phyloP scores from a whole-genome alignment of 345 rosid genomes.

The Syzygium aqueum region DNA sequence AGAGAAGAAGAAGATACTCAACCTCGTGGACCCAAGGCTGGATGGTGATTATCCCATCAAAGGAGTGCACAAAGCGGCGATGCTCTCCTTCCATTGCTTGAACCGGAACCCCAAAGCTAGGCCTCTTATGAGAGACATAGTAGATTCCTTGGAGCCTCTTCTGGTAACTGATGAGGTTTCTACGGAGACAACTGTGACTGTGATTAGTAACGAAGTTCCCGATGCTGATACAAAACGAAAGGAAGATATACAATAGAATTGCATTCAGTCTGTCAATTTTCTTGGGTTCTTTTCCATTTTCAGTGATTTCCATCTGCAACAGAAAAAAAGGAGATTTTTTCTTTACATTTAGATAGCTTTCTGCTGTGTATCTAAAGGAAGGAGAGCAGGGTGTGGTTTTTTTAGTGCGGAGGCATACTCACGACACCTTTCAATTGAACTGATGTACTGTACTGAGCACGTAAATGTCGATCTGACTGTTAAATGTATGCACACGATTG shows the following conservation, averaged over 20 bases:
- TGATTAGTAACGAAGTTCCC: constrained; percentile 34
- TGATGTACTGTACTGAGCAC: not conserved
- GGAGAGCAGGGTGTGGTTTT: not conserved
- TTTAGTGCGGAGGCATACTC: not conserved
- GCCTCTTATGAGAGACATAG: constrained; percentile 97
- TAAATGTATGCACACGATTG: not conserved
- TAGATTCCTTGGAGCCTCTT: constrained; percentile 89
- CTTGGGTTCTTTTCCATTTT: not conserved
- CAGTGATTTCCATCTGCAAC: not conserved
- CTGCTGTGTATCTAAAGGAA: not conserved
- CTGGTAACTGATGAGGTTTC: constrained; percentile 40
- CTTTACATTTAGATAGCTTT: not conserved
- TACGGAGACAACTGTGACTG: constrained; percentile 26
- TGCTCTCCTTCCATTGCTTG: constrained; percentile 95
- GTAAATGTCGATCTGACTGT: not conserved
- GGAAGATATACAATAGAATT: constrained; percentile 13
- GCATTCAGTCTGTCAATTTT: not conserved
- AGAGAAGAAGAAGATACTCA: constrained; percentile 76
- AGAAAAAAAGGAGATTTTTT: not conserved
- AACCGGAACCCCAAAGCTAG: constrained; percentile 88
- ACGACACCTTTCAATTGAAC: not conserved
- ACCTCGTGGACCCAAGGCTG: constrained; percentile 72
- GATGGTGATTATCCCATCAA: constrained; percentile 63
- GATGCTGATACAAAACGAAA: constrained; percentile 22
- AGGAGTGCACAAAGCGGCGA: constrained; percentile 84